Evolutionary conservation across 2,329 filamentous ascomycete genomes (phyloP).

Genomic region (Nigrospora oryzae): DNA sequence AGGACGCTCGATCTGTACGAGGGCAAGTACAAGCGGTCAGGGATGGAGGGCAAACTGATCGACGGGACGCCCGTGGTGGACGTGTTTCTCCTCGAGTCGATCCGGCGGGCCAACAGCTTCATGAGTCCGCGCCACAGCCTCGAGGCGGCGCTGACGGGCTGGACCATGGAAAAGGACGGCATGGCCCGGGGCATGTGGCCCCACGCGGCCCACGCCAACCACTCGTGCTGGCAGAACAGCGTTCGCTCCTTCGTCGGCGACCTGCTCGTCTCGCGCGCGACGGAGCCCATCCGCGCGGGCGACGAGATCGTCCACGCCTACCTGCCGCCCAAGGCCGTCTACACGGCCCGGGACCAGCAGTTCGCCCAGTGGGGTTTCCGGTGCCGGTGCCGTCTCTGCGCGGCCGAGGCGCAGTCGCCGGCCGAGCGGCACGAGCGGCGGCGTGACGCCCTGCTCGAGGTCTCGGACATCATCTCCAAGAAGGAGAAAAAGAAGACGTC

Average conservation of each 20-base stretch:
- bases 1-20: conserved; percentile 25
- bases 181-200: conserved; percentile 22
- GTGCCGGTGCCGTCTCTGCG: conserved; percentile 29
- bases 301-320: conserved; percentile 30
- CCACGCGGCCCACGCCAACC: conserved; percentile 26
- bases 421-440: conserved; percentile 10
- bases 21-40: conserved; percentile 21
- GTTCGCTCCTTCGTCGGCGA: conserved; percentile 25
- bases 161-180: conserved; percentile 10
- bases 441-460: neutral
- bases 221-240: conserved; percentile 24
- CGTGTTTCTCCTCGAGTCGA: conserved; percentile 27
- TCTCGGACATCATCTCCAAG: conserved; percentile 7
- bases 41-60: conserved; percentile 20
- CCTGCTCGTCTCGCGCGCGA: conserved; percentile 25
- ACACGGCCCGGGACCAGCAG: conserved; percentile 14
- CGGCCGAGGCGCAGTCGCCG: conserved; percentile 15
- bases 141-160: conserved; percentile 16
- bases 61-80: conserved; percentile 27
- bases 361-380: conserved; percentile 29
- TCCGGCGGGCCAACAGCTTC: conserved; percentile 32
- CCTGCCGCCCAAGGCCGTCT: conserved; percentile 21
- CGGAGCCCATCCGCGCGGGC: conserved; percentile 23
- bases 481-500: conserved; percentile 6
- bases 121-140: conserved; percentile 21